Conservation (phyloP, 345 rosid species). For the Hibiscus syriacus region DNA sequence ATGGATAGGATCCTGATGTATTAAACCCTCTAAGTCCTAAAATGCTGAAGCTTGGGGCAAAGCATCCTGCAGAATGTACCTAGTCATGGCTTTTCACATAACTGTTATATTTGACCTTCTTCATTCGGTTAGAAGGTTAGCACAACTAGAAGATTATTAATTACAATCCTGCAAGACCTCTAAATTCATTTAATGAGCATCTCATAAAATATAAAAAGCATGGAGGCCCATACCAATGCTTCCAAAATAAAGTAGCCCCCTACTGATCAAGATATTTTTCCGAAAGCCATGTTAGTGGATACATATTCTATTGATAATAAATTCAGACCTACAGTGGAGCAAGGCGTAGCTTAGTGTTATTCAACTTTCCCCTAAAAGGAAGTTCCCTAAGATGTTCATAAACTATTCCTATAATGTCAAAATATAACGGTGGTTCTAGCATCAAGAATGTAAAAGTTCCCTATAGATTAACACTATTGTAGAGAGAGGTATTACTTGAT, state of each 20-base stretch:
- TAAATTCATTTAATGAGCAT: not conserved
- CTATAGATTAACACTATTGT: not conserved
- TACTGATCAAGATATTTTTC: not conserved
- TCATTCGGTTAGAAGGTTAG: not conserved
- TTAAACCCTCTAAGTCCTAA: no score
- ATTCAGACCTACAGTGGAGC: not conserved
- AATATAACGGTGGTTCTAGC: not conserved
- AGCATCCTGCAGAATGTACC: no score
- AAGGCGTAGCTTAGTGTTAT: not conserved
- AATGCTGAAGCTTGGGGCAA: no score
- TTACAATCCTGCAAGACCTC: not conserved
- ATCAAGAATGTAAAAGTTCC: not conserved
- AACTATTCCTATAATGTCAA: not conserved
- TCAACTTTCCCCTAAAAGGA: not conserved
- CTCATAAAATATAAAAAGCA: not conserved
- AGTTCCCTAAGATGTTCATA: not conserved
- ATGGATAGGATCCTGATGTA: no score
- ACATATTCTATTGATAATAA: not conserved
- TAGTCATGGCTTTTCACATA: no score
- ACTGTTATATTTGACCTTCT: not conserved
- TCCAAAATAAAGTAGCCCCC: not conserved
- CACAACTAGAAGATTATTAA: not conserved
- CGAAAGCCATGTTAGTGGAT: not conserved
- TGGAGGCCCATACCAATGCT: not conserved
- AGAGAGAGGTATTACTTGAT: slow-evolving; percentile 49